Base-by-base conservation (phyloP, 106 monocot genomes). In the Ottelia alismoides region DNA sequence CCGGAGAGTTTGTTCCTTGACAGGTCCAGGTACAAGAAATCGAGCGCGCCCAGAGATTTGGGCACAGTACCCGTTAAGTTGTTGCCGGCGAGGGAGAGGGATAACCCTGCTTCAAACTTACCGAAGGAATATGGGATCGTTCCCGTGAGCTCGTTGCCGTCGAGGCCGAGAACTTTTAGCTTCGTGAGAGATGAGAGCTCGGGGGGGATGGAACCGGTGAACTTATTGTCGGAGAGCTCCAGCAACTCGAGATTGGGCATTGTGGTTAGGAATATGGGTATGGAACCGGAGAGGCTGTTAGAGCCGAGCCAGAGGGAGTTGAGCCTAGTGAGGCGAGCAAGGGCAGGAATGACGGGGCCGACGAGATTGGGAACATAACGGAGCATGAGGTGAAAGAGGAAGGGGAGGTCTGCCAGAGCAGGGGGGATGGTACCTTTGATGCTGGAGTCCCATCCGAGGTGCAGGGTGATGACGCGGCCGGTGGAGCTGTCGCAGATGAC, bases 121-220 rank as follows among this genome's bases (percentile, higher is more conserved):
- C 61, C 49, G 61, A 76, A 50, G 5, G 63, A 56, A 0, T 62
- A 27, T 2, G 71, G 80, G 48, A 79, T 75, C 20, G 52, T n/a
- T n/a, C n/a, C n/a, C n/a, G n/a, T n/a, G n/a, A n/a, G n/a, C n/a
- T n/a, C n/a, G n/a, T n/a, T n/a, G 21, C 75, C 48, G 63, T 58
- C 62, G n/a, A 84, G 45, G 60, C 72, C 23, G 53, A 83, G 51
- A 5, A 25, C 18, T 9, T 10, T 23, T 12, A 83, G 82, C 20
- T 21, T 26, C 24, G 62, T 45, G 12, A 63, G 47, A 2, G 55
- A 49, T 49, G 65, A 65, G 49, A 77, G 66, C 11, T 62, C 61
- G 14, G 65, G 27, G 4, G 77, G 82, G 52, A 83, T 78, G 3
- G 66, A n/a, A 49, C 82, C 82, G 35, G 77, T 58, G 45, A 83